A percentile compares a stretch with the other conserved stretches of the same genome.
phyloP scores from a whole-genome alignment of 805 yeast genomes.

The Komagataella pseudopastoris region DNA sequence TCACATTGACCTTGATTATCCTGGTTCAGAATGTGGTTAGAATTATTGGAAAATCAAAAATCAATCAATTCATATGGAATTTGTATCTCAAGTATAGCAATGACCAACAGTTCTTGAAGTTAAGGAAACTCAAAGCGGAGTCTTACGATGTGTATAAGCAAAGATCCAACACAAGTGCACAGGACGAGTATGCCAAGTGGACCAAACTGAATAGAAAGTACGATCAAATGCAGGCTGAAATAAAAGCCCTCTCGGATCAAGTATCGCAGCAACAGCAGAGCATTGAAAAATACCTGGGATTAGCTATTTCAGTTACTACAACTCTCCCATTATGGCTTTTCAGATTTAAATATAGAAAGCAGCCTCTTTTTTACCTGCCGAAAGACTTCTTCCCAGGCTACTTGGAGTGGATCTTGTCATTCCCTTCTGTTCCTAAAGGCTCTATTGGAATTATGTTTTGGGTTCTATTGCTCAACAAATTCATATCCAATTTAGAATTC shows the following conservation, averaged over 20 bases:
- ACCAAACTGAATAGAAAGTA: conserved; percentile 72
- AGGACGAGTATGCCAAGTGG: conserved; percentile 94
- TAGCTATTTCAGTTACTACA: conserved; percentile 23
- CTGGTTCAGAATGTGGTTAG: conserved; percentile 21
- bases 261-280: conserved; percentile 22
- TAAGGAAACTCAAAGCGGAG: conserved; percentile 24
- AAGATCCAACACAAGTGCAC: conserved; percentile 59
- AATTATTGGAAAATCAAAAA: conserved; percentile 19
- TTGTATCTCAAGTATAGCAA: conserved; percentile 17
- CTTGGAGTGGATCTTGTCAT: conserved; percentile 42
- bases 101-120: conserved; percentile 15
- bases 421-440: conserved; percentile 52
- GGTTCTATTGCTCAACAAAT: conserved; percentile 26
- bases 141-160: conserved; percentile 33
- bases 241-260: conserved; percentile 25
- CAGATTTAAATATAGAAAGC: conserved; percentile 38
- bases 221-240: conserved; percentile 41
- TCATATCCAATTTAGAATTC: conserved; percentile 13
- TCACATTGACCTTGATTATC: conserved; percentile 18
- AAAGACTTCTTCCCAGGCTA: conserved; percentile 38
- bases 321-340: conserved; percentile 32
- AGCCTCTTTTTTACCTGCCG: conserved; percentile 47
- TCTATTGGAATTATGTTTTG: conserved; percentile 46
- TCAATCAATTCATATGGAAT: conserved; percentile 12
- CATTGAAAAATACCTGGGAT: conserved; percentile 20